Percentiles rank a stretch among this genome's conserved stretches.
phyloP scores from a whole-genome alignment of 2,329 filamentous ascomycete species.

The Fusarium irregulare region DNA sequence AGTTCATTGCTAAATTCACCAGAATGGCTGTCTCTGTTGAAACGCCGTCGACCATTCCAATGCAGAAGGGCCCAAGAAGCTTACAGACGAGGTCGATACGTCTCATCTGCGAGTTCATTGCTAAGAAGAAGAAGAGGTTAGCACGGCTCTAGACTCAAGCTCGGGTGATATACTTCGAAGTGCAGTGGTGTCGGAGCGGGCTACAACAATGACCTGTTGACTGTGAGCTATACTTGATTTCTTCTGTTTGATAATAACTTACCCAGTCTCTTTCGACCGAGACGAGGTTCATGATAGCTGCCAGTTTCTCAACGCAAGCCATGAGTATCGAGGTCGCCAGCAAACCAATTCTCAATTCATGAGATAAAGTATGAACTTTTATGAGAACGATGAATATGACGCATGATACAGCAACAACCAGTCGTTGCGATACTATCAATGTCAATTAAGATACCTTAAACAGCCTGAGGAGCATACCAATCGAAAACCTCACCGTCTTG shows the following conservation, averaged over 20 bases:
- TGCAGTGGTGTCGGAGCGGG: slow-evolving; percentile 33
- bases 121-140: slow-evolving; percentile 32
- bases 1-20: slow-evolving; percentile 62
- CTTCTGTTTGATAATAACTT: not conserved
- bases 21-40: slow-evolving; percentile 63
- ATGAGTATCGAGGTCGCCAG: slow-evolving; percentile 59
- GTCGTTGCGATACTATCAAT: slow-evolving; percentile 51
- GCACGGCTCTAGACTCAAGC: not conserved
- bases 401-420: slow-evolving; percentile 61
- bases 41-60: slow-evolving; percentile 62
- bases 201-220: slow-evolving; percentile 46
- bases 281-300: slow-evolving; percentile 72
- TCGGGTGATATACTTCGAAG: slow-evolving; percentile 28
- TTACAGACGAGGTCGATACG: slow-evolving; percentile 71
- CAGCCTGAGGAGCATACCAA: slow-evolving; percentile 43
- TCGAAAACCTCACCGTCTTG: slow-evolving; percentile 62
- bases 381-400: slow-evolving; percentile 54
- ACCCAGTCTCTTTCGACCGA: slow-evolving; percentile 79
- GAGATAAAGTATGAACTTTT: slow-evolving; percentile 1
- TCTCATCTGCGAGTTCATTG: slow-evolving; percentile 69
- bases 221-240: slow-evolving; percentile 4
- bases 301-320: slow-evolving; percentile 76
- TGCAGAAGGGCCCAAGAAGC: slow-evolving; percentile 65
- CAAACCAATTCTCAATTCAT: slow-evolving; percentile 36
- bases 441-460: slow-evolving; percentile 2